Evolutionary conservation across 352 stramenopile species (phyloP), one percentile per base, ranked within the genome.

Genomic region (Globisporangium solare): DNA sequence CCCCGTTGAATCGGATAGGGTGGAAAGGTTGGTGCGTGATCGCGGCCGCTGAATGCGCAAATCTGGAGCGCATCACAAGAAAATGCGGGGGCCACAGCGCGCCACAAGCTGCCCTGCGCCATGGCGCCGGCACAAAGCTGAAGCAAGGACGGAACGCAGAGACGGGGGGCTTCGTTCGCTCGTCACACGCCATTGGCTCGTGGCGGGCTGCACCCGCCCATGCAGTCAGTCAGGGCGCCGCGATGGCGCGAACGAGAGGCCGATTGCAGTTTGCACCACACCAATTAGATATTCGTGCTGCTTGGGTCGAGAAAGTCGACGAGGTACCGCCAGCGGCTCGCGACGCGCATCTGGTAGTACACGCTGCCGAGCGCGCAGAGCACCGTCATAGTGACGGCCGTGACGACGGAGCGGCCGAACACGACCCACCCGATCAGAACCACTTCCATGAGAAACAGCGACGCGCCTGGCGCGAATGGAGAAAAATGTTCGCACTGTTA

Each of bases 261-360:
- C n/a, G n/a, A n/a, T n/a, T n/a, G n/a, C n/a, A n/a, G n/a, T n/a
- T n/a, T n/a, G n/a, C n/a, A n/a, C n/a, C n/a, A n/a, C n/a, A n/a
- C n/a, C n/a, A n/a, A n/a, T n/a, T n/a, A n/a, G n/a, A n/a, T n/a
- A n/a, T n/a, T n/a, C n/a, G n/a, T n/a, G 32, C 46, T 63, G 45
- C 40, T 59, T 24, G 56, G 66, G 48, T 84, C 71, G 1, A 71
- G 73, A 39, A 79, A 76, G 40, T 88, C 79, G 54, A 90, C 78
- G 21, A 92, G 66, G 45, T 89, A 88, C 42, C 77, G 70, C 81
- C 82, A 94, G 27, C 74, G 64, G 60, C 80, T 89, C 42, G 78
- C 73, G 47, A 92, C 69, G 14, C 78, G 70, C 20, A 89, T 60
- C 35, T 88, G 76, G 52, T 81, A 91, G 58, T 85, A 88, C 18